Conservation (phyloP, 345 rosid genomes). For the sweet orange (Citrus sinensis) region DNA sequence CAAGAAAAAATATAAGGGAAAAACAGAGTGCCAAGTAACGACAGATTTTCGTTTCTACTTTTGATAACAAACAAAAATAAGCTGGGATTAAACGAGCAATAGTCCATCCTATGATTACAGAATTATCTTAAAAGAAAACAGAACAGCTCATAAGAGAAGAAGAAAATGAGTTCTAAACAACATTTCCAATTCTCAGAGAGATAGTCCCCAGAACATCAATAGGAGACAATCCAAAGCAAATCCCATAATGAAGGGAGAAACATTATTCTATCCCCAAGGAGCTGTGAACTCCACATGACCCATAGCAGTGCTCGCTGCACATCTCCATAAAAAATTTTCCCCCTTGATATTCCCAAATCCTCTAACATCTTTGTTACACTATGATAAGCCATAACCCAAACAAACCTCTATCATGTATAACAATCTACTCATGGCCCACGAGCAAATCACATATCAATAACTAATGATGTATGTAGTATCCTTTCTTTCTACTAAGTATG, state of each 20-base stretch:
- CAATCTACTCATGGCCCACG: background rate
- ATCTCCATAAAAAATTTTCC: background rate
- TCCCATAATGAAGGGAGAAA: background rate
- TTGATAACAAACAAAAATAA: background rate
- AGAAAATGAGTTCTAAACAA: background rate
- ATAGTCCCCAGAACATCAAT: background rate
- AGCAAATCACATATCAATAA: background rate
- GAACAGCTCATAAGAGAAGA: background rate
- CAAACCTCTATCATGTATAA: background rate
- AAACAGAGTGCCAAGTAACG: background rate
- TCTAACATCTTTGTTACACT: background rate
- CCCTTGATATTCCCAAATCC: background rate
- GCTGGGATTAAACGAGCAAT: too few species aligned
- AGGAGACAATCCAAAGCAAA: background rate
- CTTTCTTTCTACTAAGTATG: background rate
- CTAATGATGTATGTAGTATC: background rate
- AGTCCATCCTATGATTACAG: too few species aligned
- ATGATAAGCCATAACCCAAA: background rate
- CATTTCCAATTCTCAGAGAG: background rate
- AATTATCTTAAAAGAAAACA: background rate
- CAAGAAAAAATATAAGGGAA: background rate
- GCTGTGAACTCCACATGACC: background rate
- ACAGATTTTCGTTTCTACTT: background rate
- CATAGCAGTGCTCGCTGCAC: too few species aligned
- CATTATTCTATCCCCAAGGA: background rate